Percentiles rank a stretch among this genome's conserved stretches.
These are phyloP conservation scores for Nemania serpens DNA, from an alignment of 2,329 filamentous ascomycete genomes.

Conservation along the genomic window DNA sequence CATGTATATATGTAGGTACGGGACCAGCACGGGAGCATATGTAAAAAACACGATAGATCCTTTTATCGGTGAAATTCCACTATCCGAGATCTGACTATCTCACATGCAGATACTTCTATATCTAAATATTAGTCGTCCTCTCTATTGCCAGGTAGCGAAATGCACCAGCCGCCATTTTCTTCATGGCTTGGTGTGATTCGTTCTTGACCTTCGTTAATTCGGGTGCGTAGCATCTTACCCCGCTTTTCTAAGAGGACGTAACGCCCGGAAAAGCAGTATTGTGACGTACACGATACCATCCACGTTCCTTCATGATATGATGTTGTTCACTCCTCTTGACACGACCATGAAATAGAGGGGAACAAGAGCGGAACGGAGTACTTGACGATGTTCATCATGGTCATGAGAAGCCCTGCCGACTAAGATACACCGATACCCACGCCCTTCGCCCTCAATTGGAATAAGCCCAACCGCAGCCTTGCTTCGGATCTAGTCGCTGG, in stretches of 20 bases:
- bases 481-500: too few species aligned
- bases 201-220: background rate
- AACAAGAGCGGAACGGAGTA: too few species aligned
- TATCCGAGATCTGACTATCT: background rate
- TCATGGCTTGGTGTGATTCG: background rate
- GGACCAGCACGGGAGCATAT: too few species aligned
- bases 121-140: background rate
- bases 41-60: background rate
- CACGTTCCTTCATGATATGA: background rate
- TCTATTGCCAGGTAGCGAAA: background rate
- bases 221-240: slow-evolving; percentile 11
- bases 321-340: background rate
- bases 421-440: too few species aligned
- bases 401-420: too few species aligned
- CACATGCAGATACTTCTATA: background rate
- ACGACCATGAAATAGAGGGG: too few species aligned
- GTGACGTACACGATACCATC: background rate
- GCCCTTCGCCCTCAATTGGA: too few species aligned
- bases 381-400: too few species aligned
- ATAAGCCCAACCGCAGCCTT: too few species aligned
- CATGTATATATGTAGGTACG: background rate
- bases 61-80: too few species aligned
- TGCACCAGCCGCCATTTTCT: background rate
- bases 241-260: slow-evolving; percentile 1
- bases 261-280: background rate